Evolutionary conservation across 805 yeast species (phyloP).

Genomic region (Metschnikowia cerradonensis): DNA sequence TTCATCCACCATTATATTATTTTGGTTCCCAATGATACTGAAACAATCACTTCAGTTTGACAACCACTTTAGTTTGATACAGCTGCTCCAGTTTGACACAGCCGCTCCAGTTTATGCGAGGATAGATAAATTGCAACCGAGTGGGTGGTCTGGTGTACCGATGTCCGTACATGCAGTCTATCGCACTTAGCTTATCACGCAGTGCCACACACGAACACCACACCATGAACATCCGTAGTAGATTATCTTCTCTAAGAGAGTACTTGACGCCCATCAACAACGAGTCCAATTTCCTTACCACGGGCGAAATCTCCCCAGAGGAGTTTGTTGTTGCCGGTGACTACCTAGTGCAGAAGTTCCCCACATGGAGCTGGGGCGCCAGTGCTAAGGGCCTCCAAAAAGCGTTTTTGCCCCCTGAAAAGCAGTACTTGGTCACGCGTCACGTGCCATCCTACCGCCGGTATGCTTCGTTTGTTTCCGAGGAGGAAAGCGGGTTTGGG

Average conservation of each 20-base stretch:
- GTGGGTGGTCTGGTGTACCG: not conserved
- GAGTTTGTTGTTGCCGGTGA: conserved; percentile 95
- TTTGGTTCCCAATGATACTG: too few relatives aligned
- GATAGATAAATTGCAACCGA: too few relatives aligned
- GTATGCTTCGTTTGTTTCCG: conserved; percentile 10
- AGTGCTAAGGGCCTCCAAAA: conserved; percentile 38
- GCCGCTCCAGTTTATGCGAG: too few relatives aligned
- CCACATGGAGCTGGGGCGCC: conserved; percentile 89
- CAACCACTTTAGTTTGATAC: too few relatives aligned
- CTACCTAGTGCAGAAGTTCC: conserved; percentile 83
- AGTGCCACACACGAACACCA: not conserved
- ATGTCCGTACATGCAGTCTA: not conserved
- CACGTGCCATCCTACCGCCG: conserved; percentile 85
- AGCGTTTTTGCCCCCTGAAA: conserved; percentile 78
- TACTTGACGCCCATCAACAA: conserved; percentile 88
- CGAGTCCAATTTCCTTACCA: conserved; percentile 74
- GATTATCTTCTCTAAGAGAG: conserved; percentile 80
- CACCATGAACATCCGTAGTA: conserved; percentile 25
- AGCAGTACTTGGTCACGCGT: conserved; percentile 81
- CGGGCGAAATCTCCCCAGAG: conserved; percentile 94
- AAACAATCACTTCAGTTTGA: too few relatives aligned
- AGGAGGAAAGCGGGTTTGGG: not conserved
- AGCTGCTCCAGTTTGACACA: too few relatives aligned
- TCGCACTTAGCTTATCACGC: not conserved
- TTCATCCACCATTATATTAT: too few relatives aligned